phyloP scores from a whole-genome alignment of 78 protist species.

The Salpingoeca rosetta region DNA sequence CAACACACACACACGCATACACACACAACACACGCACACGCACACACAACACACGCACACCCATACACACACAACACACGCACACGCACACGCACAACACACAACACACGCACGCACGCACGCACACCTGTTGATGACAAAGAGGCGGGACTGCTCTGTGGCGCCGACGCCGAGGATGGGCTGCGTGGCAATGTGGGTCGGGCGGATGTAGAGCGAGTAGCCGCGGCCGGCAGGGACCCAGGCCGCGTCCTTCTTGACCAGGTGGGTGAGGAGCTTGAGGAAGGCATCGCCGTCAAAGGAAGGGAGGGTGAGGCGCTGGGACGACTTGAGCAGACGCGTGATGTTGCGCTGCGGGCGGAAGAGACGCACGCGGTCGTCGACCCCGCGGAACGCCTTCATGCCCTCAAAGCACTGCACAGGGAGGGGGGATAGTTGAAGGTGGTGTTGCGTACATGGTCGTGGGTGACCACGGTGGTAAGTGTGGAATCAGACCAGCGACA shows the following conservation, averaged over 20 bases:
- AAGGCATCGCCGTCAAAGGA: constrained; percentile 5
- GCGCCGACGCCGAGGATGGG: constrained; percentile 69
- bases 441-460: not conserved
- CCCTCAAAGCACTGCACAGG: constrained; percentile 95
- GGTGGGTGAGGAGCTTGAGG: not conserved
- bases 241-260: not conserved
- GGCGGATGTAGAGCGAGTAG: constrained; percentile 92
- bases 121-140: constrained; percentile 54
- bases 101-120: too few relatives aligned
- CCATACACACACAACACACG: too few relatives aligned
- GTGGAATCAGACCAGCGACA: not conserved
- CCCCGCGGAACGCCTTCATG: constrained; percentile 85
- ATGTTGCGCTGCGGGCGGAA: constrained; percentile 91
- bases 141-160: constrained; percentile 32
- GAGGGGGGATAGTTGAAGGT: too few relatives aligned
- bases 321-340: constrained; percentile 63
- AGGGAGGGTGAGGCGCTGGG: constrained; percentile 79
- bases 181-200: constrained; percentile 83
- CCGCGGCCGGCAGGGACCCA: constrained; percentile 36
- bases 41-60: too few relatives aligned
- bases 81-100: too few relatives aligned
- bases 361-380: constrained; percentile 29
- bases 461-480: not conserved
- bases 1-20: too few relatives aligned
- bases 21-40: too few relatives aligned